These are phyloP conservation scores for Nannochloropsis gaditana DNA, from an alignment of 108 stramenopile species.

Conservation along the genomic window DNA sequence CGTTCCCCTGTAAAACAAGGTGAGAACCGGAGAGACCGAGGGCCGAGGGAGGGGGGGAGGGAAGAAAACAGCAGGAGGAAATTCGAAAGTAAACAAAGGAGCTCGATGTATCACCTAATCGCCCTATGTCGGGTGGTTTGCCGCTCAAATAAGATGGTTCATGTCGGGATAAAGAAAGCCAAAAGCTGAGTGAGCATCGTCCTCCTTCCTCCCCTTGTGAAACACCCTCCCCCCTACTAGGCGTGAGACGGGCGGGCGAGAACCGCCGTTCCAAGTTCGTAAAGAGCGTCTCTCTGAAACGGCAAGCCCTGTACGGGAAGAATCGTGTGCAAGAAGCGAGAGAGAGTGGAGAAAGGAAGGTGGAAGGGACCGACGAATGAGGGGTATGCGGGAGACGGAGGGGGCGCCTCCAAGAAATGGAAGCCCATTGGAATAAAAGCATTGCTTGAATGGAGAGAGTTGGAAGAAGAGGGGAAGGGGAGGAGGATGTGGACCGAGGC, in stretches of 20 bases:
- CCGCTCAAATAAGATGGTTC: too few species aligned
- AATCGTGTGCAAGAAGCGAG: not conserved
- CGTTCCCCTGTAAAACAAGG: not conserved
- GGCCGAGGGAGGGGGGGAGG: not conserved
- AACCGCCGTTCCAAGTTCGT: not conserved
- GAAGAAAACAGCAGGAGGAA: not conserved
- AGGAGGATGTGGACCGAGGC: too few species aligned
- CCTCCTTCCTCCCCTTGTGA: too few species aligned
- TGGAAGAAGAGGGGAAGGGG: not conserved
- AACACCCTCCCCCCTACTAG: not conserved
- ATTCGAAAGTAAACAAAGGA: too few species aligned
- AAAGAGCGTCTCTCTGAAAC: not conserved
- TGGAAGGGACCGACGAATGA: not conserved
- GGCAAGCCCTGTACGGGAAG: slow-evolving; percentile 12
- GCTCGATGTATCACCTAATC: too few species aligned
- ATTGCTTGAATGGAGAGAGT: not conserved
- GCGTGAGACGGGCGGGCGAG: not conserved
- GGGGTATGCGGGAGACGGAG: not conserved
- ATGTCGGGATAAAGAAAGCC: too few species aligned
- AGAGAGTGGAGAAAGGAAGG: not conserved
- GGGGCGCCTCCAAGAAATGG: not conserved
- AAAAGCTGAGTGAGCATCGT: too few species aligned
- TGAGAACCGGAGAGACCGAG: not conserved
- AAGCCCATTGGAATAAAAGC: not conserved
- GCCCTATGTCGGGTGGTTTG: too few species aligned